Conservation (phyloP, 176 grass and related monocot genomes). For the Poa annua region DNA sequence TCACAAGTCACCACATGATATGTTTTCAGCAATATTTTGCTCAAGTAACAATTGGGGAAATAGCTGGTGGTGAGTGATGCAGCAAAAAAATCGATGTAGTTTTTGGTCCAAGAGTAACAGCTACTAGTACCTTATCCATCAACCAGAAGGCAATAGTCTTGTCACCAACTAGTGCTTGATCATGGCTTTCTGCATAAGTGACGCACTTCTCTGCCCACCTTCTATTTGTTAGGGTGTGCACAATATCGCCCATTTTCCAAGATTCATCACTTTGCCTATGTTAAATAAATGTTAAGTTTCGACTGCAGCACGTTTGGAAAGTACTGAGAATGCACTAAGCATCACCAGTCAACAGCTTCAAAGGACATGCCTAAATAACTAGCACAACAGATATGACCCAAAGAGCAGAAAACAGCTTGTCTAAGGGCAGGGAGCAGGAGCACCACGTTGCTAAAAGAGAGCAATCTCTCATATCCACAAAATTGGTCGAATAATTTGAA, state of each 20-base stretch:
- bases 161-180: slow-evolving; percentile 98
- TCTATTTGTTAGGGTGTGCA: slow-evolving; percentile 93
- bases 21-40: slow-evolving; percentile 16
- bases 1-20: background rate
- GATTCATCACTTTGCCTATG: slow-evolving; percentile 77
- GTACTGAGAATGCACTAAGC: slow-evolving; percentile 3
- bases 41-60: background rate
- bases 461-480: background rate
- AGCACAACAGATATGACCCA: background rate
- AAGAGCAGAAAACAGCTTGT: background rate
- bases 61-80: background rate
- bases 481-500: slow-evolving; percentile 18
- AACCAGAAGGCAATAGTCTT: slow-evolving; percentile 99
- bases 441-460: background rate
- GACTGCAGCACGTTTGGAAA: slow-evolving; percentile 6
- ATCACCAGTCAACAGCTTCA: slow-evolving; percentile 9
- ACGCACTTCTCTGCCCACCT: slow-evolving; percentile 96
- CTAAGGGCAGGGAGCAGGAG: slow-evolving; percentile 22
- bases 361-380: slow-evolving; percentile 16
- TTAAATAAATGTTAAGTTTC: slow-evolving; percentile 34
- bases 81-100: slow-evolving; percentile 21
- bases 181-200: slow-evolving; percentile 95
- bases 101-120: slow-evolving; percentile 27
- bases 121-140: slow-evolving; percentile 63
- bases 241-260: slow-evolving; percentile 93